Conservation (phyloP, 768 basidiomycete species). For the Boletus tomentosulus region DNA sequence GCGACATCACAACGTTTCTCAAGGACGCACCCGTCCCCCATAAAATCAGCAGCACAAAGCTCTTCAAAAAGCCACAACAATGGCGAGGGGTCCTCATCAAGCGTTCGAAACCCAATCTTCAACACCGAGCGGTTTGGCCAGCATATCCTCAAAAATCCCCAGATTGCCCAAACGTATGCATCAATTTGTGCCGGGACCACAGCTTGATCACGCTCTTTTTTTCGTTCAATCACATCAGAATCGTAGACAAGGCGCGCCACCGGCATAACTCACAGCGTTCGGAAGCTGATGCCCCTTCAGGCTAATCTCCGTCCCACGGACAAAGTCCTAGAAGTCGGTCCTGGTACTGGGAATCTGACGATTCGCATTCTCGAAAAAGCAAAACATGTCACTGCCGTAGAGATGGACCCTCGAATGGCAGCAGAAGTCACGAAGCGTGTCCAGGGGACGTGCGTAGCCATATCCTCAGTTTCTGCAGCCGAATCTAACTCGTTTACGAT, state of each 20-base stretch:
- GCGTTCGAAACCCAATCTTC: slow-evolving; percentile 80
- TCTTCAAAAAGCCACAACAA: slow-evolving; percentile 40
- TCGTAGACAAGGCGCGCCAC: slow-evolving; percentile 54
- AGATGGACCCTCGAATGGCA: slow-evolving; percentile 99
- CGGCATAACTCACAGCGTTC: background rate
- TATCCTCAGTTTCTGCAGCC: background rate
- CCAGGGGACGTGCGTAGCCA: slow-evolving; percentile 84
- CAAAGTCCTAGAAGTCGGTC: slow-evolving; percentile 95
- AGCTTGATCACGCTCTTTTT: slow-evolving; percentile 11
- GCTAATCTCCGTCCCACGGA: slow-evolving; percentile 92
- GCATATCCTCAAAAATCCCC: slow-evolving; percentile 94
- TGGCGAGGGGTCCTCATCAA: slow-evolving; percentile 36
- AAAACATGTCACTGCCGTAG: slow-evolving; percentile 89
- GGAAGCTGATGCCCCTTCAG: slow-evolving; percentile 34
- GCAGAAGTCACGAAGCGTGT: slow-evolving; percentile 96
- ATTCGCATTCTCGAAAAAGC: slow-evolving; percentile 91
- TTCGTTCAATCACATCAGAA: slow-evolving; percentile 32
- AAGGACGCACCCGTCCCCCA: slow-evolving; percentile 59
- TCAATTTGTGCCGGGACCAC: slow-evolving; percentile 18
- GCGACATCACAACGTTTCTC: slow-evolving; percentile 74
- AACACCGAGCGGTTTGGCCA: slow-evolving; percentile 96
- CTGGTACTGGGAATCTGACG: slow-evolving; percentile 95
- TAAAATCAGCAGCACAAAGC: slow-evolving; percentile 36
- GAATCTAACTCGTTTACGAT: background rate
- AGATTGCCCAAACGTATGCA: slow-evolving; percentile 81